These are phyloP conservation scores for Neoboletus subvelutipes DNA, from an alignment of 768 basidiomycete genomes.

Conservation along the genomic window DNA sequence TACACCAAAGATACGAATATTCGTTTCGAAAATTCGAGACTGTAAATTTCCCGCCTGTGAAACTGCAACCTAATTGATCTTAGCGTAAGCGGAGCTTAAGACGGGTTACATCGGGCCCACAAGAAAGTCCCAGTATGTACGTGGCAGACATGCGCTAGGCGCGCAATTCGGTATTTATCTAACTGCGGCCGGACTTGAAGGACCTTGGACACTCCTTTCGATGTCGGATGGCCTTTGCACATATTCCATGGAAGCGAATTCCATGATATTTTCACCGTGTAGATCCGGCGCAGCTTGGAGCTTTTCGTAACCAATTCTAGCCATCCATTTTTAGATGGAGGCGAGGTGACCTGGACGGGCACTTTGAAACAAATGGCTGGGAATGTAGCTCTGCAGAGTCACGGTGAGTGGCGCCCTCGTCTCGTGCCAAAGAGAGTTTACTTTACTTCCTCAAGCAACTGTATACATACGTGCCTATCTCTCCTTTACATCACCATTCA, in stretches of 20 bases:
- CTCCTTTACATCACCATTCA: not conserved
- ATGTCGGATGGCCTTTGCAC: too few relatives aligned
- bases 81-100: slow-evolving; percentile 15
- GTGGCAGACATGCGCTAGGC: slow-evolving; percentile 1
- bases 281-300: not conserved
- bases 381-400: not conserved
- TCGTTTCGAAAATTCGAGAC: slow-evolving; percentile 7
- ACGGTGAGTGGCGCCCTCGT: too few relatives aligned
- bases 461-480: too few relatives aligned
- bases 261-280: too few relatives aligned
- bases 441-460: too few relatives aligned
- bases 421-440: not conserved
- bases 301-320: not conserved
- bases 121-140: not conserved
- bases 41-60: slow-evolving; percentile 13
- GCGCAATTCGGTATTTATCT: not conserved
- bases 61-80: slow-evolving; percentile 8
- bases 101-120: not conserved
- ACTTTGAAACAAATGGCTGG: not conserved
- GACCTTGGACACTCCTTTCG: slow-evolving; percentile 6
- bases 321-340: not conserved
- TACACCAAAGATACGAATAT: slow-evolving; percentile 10
- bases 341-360: not conserved
- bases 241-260: not conserved
- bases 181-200: not conserved